Base-by-base conservation (phyloP, 225 moss, liverwort and hornwort genomes). In the Polytrichum commune region DNA sequence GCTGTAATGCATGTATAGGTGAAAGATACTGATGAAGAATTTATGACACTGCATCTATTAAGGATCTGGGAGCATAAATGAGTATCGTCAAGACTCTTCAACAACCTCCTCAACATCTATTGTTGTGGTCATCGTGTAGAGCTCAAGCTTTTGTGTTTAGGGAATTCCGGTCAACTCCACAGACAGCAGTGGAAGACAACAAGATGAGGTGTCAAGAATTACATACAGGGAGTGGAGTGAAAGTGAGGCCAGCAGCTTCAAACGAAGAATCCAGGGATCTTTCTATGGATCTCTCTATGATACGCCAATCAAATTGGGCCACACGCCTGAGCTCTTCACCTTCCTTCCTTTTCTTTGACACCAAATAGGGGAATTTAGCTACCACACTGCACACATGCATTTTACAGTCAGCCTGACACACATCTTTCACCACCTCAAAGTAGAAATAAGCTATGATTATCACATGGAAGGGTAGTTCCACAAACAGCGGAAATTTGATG, bases 241-340 rank as follows among this genome's bases (percentile, higher is more conserved):
- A 82, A 69, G 85, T 84, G 58, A 98, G 90, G 62, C 95, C 95
- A 65, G 85, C 88, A 28, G 84, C 92, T 81, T 85, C 80, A 77
- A 98, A 98, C 46, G 71, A 78, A 70, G 83, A 72, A 64, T 88
- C 67, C 33, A 81, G 56, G 19, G 94, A 91, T 27, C 71, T 69
- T 58, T 93, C 86, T 81, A 98, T 63, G n/a, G 94, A 91, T 27
- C 71, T 69, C 55, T 93, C 86, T 81, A 98, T 83, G n/a, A 98
- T 83, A 68, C 79, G 88, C 97, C 97, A 98, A 68, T 98, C 95
- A 22, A 98, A 80, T 74, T 98, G 97, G 70, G 97, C 91, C 65
- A 98, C 97, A 35, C 91, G 82, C 68, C 95, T 86, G 72, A 98
- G 54, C 81, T 84, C 91, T 78, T 93, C 85, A 33, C 94, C 94